phyloP scores from a whole-genome alignment of 1,139 yeast genomes.

The Scheffersomyces illinoinensis region DNA sequence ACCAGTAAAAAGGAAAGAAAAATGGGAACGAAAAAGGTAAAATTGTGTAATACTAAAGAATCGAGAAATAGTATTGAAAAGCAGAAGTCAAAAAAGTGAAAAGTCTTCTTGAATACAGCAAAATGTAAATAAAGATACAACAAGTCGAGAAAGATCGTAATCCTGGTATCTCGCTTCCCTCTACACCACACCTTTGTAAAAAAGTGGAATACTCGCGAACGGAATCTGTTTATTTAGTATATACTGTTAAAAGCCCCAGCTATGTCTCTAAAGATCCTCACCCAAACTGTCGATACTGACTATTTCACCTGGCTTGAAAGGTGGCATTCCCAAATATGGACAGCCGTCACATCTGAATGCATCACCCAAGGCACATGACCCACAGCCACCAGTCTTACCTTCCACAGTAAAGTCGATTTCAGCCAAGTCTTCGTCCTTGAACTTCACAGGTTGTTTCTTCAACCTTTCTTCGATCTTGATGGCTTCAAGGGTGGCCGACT shows the following conservation, averaged over 20 bases:
- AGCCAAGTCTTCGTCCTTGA: conserved; percentile 65
- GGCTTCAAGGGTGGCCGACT: conserved; percentile 55
- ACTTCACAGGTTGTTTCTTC: conserved; percentile 47
- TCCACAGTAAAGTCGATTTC: conserved; percentile 94
- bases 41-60: background rate
- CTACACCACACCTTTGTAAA: background rate
- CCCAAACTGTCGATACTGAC: conserved; percentile 54
- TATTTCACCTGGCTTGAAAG: conserved; percentile 94
- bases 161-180: background rate
- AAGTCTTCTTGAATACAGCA: no score
- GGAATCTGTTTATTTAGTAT: background rate
- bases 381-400: conserved; percentile 96
- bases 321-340: conserved; percentile 95
- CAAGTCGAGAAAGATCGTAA: background rate
- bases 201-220: background rate
- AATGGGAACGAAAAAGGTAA: background rate
- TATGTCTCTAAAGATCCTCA: conserved; percentile 36
- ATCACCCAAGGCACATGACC: conserved; percentile 94
- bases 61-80: background rate
- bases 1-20: background rate
- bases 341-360: conserved; percentile 98
- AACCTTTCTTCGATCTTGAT: conserved; percentile 52
- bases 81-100: no score
- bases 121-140: background rate
- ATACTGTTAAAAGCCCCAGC: background rate